Evolutionary conservation across 139 green algal genomes (phyloP).

Genomic region (Pleodorina starrii): DNA sequence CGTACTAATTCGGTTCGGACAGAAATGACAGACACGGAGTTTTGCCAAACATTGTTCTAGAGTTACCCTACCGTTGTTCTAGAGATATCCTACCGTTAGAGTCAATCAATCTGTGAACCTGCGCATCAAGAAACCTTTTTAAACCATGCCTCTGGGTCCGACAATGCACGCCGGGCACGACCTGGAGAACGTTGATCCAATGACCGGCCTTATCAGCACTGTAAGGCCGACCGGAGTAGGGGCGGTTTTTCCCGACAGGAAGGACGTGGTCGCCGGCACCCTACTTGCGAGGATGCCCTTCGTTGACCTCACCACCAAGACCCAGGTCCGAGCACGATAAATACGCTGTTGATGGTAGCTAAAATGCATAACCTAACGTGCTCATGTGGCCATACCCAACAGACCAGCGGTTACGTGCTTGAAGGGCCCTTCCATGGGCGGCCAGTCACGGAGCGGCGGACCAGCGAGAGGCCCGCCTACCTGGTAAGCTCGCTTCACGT

Average conservation of each 20-base stretch:
- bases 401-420: not conserved
- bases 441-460: not conserved
- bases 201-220: not conserved
- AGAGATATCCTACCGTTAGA: too few relatives aligned
- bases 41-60: too few relatives aligned
- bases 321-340: not conserved
- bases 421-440: not conserved
- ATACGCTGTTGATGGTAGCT: not conserved
- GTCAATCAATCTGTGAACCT: too few relatives aligned
- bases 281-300: not conserved
- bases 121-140: too few relatives aligned
- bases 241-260: not conserved
- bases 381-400: not conserved
- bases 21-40: too few relatives aligned
- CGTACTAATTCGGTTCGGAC: too few relatives aligned
- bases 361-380: not conserved
- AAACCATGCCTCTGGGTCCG: too few relatives aligned
- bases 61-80: too few relatives aligned
- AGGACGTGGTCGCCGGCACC: not conserved
- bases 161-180: not conserved
- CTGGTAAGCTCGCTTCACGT: not conserved
- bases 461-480: not conserved
- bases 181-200: slow-evolving; percentile 22
- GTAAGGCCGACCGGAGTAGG: not conserved
- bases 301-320: not conserved